phyloP scores from a whole-genome alignment of 78 protist genomes.

The Dictyostelium citrinum region DNA sequence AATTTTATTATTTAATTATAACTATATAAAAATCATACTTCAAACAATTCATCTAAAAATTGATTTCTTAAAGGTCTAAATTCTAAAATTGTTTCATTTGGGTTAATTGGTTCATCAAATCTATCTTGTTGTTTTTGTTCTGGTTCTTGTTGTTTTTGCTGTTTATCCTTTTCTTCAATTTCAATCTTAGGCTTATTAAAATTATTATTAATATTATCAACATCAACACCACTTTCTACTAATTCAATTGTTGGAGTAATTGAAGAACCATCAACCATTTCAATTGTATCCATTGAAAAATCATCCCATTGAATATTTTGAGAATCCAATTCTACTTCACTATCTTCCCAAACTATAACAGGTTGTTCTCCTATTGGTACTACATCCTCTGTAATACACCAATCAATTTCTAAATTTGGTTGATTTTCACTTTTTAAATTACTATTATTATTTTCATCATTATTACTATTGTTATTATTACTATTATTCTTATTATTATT shows the following conservation, averaged over 20 bases:
- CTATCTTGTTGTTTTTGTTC: neutral
- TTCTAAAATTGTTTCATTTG: slow-evolving; percentile 28
- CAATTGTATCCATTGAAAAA: slow-evolving; percentile 67
- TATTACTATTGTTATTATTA: neutral
- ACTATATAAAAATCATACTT: neutral
- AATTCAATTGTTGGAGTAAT: neutral
- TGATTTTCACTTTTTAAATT: neutral
- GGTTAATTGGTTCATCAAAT: neutral
- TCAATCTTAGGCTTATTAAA: neutral
- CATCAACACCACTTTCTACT: neutral
- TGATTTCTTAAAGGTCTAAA: slow-evolving; percentile 41
- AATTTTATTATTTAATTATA: neutral
- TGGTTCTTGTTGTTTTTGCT: neutral
- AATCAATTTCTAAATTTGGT: slow-evolving; percentile 32
- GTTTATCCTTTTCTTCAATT: neutral
- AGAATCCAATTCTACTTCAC: neutral
- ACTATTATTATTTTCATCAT: neutral
- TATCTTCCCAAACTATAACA: slow-evolving; percentile 50
- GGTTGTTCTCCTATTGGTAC: neutral
- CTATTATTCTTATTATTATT: neutral
- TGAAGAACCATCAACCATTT: slow-evolving; percentile 42
- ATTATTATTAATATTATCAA: no score
- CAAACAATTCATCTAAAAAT: slow-evolving; percentile 50
- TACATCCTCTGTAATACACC: slow-evolving; percentile 14
- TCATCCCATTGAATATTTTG: slow-evolving; percentile 31